Evolutionary conservation across 306 rosid species (phyloP).

Genomic region (Phaseolus lunatus): DNA sequence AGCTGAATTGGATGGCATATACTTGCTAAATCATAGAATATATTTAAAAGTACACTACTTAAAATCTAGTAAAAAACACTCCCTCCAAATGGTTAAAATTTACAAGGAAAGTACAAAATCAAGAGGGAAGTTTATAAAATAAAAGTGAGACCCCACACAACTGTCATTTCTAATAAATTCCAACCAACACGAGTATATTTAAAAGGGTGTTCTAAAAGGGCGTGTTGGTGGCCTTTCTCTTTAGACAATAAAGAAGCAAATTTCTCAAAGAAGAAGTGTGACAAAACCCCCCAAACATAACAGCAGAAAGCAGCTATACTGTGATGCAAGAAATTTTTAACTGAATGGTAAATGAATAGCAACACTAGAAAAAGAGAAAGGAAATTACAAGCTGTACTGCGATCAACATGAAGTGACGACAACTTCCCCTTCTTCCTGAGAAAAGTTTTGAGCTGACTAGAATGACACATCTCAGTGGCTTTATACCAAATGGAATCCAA

Average conservation of each 20-base stretch:
- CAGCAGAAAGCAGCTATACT: not conserved
- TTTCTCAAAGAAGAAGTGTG: not conserved
- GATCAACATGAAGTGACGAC: constrained; percentile 65
- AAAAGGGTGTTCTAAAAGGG: not conserved
- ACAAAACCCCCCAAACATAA: constrained; percentile 14
- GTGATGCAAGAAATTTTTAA: constrained; percentile 3
- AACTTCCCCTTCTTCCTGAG: constrained; percentile 79
- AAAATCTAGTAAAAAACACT: no score
- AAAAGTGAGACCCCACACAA: no score
- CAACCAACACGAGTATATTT: not conserved
- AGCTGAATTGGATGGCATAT: constrained; percentile 15
- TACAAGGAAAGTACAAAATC: no score
- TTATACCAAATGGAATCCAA: constrained; percentile 79
- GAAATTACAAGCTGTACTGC: constrained; percentile 48
- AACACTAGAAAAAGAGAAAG: not conserved
- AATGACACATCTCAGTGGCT: constrained; percentile 70
- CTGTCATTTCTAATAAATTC: not conserved
- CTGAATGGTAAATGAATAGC: constrained; percentile 19
- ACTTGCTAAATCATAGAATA: no score
- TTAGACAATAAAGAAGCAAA: constrained; percentile 24
- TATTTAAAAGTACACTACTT: no score
- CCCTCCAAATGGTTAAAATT: no score
- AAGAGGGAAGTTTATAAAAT: no score
- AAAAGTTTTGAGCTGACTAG: constrained; percentile 68
- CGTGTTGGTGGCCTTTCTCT: not conserved